Base-by-base conservation (phyloP, 208 protist genomes). In the Angomonas ambiguus region DNA sequence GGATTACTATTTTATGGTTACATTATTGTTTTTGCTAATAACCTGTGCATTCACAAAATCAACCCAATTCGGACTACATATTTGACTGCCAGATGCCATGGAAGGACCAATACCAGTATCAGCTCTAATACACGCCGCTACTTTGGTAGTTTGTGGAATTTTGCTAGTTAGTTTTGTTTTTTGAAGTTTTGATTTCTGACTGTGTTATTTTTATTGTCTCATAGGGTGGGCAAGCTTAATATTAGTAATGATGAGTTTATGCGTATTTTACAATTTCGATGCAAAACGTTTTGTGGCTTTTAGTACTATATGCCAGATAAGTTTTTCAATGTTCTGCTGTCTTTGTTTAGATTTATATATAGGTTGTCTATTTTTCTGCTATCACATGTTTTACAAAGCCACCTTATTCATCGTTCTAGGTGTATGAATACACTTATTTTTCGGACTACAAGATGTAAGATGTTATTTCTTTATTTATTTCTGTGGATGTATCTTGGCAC, bases 381-480 rank as follows among this genome's bases (percentile, higher is more conserved):
- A 88, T 73, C 82, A 88, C 74, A 92, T 88, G 82, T 87, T 92
- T 83, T 92, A 88, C 74, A 92, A 88, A 71, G 83, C 83, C 68
- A 86, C 80, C 34, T 80, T 90, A 69, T 90, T 90, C 85, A 88
- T 93, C 62, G 77, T 89, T 11, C 77, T 93, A 75, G 83, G 83
- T 48, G 78, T 88, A 11, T 93, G 79, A 71, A 88, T 93, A 59
- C 83, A 93, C 79, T 85, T 90, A 64, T 89, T 87, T 79, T 90
- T 88, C 76, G 81, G 78, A 55, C 71, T 88, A 65, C 82, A 88
- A 66, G 82, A 92, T 70, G 10, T 83, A 30, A 55, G 78, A 65
- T 84, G 75, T 73, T 90, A 87, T 80, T 93, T 93, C 86, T 90
- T 88, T 77, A 66, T 83, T 45, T 89, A 88, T 82, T 90, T 90